Base-by-base conservation (phyloP, 192 early-diverging fungal genomes). In the Spizellomyces sp. region DNA sequence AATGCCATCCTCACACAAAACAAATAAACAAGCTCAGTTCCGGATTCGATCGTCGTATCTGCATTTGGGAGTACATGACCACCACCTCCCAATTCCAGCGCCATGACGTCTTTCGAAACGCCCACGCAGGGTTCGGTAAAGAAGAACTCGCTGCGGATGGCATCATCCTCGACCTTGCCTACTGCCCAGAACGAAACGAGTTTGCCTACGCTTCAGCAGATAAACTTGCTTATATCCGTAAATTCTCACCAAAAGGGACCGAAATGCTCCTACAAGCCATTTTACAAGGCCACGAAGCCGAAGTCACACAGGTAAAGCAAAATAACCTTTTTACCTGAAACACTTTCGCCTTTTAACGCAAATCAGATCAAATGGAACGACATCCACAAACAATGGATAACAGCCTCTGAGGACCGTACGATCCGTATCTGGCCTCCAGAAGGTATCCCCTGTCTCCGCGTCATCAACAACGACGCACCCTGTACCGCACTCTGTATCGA, bases 71-170 rank as follows among this genome's bases (percentile, higher is more conserved):
- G 58, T 65, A 87, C 54, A 81, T 59, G n/a, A 47, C 60, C 8
- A 52, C 27, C 0, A 22, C 36, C 48, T 36, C 17, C 19, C 52
- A 55, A 42, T 72, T 72, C 41, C 56, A 65, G 21, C 45, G 79
- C 44, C 77, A 77, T 5, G 86, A 88, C 66, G 78, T 86, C 8
- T 86, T 88, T 48, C 69, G 75, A 8, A 78, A 80, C 55, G 41
- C 22, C 4, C 75, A 73, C 27, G n/a, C 14, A 14, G 76, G 69
- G 8, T 67, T 36, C 44, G 75, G 70, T 6, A 78, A 72, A 48
- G 86, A 88, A 70, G 86, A 88, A 62, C 64, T 87, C 8, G 86
- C 86, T 0, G 86, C 86, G 5, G 86, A 88, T 73, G 86, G 80
- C 12, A 84, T 84, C 14, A 85, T 88, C 36, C 65, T 87, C 9